Evolutionary conservation across 352 stramenopile genomes (phyloP).

Genomic region (Globisporangium orthogonon): DNA sequence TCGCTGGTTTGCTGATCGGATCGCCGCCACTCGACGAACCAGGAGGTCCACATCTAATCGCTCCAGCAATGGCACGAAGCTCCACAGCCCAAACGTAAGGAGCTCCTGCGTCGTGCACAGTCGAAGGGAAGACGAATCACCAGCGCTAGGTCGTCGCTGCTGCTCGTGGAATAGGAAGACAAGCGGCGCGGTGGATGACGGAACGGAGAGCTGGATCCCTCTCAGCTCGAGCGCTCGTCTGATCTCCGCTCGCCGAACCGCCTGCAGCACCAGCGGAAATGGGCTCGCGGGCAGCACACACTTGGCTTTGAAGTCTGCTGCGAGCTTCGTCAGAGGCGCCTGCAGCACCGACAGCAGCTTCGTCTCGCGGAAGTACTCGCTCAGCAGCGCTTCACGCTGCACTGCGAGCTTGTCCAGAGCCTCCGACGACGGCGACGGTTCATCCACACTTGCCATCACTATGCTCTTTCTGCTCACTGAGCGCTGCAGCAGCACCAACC

Average conservation of each 20-base stretch:
- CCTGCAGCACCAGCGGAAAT: slow-evolving; percentile 26
- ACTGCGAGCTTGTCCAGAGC: slow-evolving; percentile 16
- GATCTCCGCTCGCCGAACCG: slow-evolving; percentile 26
- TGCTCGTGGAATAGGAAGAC: slow-evolving; percentile 11
- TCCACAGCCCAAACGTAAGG: slow-evolving; percentile 21
- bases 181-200: not conserved
- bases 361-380: slow-evolving; percentile 35
- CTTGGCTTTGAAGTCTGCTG: slow-evolving; percentile 18
- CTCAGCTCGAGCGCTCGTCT: slow-evolving; percentile 11
- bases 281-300: slow-evolving; percentile 30
- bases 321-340: slow-evolving; percentile 20
- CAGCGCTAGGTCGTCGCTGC: slow-evolving; percentile 8
- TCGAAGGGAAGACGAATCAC: slow-evolving; percentile 5
- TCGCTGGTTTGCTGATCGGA: not conserved
- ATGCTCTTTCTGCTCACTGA: not conserved
- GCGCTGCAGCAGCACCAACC: not conserved
- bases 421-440: not conserved
- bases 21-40: not conserved
- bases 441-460: not conserved
- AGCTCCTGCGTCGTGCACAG: slow-evolving; percentile 16
- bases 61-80: slow-evolving; percentile 13
- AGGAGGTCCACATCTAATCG: not conserved
- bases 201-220: not conserved
- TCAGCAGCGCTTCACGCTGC: slow-evolving; percentile 26
- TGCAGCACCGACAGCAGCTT: slow-evolving; percentile 31